Evolutionary conservation across 73 alveolate species (phyloP).

Genomic region (Effrenium voratum): DNA sequence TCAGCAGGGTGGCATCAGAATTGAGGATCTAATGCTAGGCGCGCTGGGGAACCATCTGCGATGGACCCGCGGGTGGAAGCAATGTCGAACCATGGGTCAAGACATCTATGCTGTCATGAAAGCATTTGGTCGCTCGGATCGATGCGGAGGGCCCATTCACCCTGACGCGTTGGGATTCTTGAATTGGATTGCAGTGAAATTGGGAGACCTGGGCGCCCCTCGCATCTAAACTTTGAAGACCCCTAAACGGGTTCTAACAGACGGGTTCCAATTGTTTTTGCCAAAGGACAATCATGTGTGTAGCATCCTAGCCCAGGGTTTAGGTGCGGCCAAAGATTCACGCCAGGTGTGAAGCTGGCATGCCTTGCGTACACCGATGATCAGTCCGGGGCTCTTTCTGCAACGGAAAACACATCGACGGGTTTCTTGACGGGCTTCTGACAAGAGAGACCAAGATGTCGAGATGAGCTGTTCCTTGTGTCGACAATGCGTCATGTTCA

Average conservation of each 20-base stretch:
- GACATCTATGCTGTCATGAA: no score
- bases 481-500: no score
- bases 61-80: no score
- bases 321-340: background rate
- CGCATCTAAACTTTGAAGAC: background rate
- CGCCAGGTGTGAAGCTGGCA: slow-evolving; percentile 76
- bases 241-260: background rate
- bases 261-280: background rate
- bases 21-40: slow-evolving; percentile 73
- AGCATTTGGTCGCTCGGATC: no score
- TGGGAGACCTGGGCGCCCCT: background rate
- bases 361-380: slow-evolving; percentile 87
- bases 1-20: slow-evolving; percentile 57
- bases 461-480: no score
- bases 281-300: background rate
- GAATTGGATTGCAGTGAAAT: background rate
- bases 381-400: slow-evolving; percentile 22
- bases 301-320: background rate
- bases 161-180: no score
- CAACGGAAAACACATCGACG: no score
- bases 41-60: background rate
- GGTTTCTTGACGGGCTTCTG: no score
- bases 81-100: no score
- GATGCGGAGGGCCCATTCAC: no score
- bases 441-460: no score